Base-by-base conservation (phyloP, 148 eudicot genomes). In the Simmondsia chinensis region DNA sequence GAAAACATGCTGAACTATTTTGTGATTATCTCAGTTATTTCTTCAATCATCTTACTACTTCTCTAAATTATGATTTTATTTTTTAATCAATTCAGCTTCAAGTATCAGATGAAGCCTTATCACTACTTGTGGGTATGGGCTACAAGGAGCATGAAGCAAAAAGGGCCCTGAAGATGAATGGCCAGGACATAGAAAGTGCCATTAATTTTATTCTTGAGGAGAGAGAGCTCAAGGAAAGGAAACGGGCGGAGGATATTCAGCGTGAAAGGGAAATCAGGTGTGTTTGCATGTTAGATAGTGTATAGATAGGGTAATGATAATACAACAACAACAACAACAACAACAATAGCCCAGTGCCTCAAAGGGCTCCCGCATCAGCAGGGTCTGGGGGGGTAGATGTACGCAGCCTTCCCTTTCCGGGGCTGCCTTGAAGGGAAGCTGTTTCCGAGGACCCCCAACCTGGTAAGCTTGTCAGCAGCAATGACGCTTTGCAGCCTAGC, bases 21-120 rank as follows among this genome's bases (percentile, higher is more conserved):
- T n/a, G n/a, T n/a, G n/a, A n/a, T 13, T 47, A 12, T 47, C 21
- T 20, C 25, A 31, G n/a, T n/a, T 11, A 11, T 29, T 19, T 46
- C 13, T 5, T 18, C 13, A 14, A 3, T 33, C 16, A 17, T 26
- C 3, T 33, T 9, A 4, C 25, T 41, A 11, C 32, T 13, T 23
- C 20, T 14, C 26, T 41, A 28, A 53, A 6, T 28, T n/a, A 44
- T 29, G 18, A 21, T 33, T 21, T 45, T 13, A 45, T 50, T 56
- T 46, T 72, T 43, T 40, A 33, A n/a, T n/a, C n/a, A 28, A 50
- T 56, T 63, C 93, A 89, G 97, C 97, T 89, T 60, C 85, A 84
- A 73, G 83, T 89, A 34, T 74, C 88, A 42, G 97, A 89, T 67
- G 95, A 89, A 57, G 63, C 82, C 56, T 61, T 89, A 27, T 76